These are phyloP conservation scores for Mycosphaerella sp. DNA, from an alignment of 2,329 filamentous ascomycete species.

Conservation along the genomic window DNA sequence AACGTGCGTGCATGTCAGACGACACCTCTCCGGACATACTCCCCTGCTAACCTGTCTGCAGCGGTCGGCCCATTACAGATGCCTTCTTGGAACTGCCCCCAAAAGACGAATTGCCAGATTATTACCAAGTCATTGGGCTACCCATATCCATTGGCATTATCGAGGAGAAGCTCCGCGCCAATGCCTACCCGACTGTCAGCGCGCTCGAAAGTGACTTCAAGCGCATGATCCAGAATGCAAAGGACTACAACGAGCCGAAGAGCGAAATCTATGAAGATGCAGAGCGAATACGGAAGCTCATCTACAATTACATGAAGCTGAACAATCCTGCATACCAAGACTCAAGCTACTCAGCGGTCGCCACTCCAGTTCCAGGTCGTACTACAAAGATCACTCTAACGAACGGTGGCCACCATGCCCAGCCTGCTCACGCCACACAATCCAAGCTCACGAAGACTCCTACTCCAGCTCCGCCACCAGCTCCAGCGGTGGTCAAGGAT, in stretches of 20 bases:
- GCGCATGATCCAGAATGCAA: conserved; percentile 80
- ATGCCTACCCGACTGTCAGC: conserved; percentile 64
- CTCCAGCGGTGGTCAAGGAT: conserved; percentile 11
- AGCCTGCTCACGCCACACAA: conserved; percentile 5
- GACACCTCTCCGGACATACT: not conserved
- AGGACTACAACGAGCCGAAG: conserved; percentile 70
- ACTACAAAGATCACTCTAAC: conserved; percentile 27
- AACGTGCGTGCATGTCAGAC: conserved; percentile 51
- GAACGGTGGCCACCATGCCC: conserved; percentile 13
- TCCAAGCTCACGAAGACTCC: conserved; percentile 13
- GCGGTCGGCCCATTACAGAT: conserved; percentile 64
- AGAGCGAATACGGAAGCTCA: conserved; percentile 75
- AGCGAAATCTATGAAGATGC: conserved; percentile 74
- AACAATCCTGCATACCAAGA: conserved; percentile 73
- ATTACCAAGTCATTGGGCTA: conserved; percentile 69
- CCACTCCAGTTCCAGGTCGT: conserved; percentile 59
- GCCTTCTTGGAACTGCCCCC: conserved; percentile 65
- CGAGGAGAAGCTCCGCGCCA: conserved; percentile 63
- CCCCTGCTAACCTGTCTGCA: conserved; percentile 32
- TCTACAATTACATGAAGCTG: conserved; percentile 82
- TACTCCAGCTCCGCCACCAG: conserved; percentile 4
- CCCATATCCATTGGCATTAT: conserved; percentile 73
- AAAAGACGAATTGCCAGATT: conserved; percentile 53
- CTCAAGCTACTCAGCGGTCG: conserved; percentile 60
- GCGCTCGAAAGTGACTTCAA: conserved; percentile 79